Percentiles rank a stretch among this genome's conserved stretches.
Conservation (phyloP, 495 filamentous ascomycete genomes). For the Penicillium ochrochloron region DNA sequence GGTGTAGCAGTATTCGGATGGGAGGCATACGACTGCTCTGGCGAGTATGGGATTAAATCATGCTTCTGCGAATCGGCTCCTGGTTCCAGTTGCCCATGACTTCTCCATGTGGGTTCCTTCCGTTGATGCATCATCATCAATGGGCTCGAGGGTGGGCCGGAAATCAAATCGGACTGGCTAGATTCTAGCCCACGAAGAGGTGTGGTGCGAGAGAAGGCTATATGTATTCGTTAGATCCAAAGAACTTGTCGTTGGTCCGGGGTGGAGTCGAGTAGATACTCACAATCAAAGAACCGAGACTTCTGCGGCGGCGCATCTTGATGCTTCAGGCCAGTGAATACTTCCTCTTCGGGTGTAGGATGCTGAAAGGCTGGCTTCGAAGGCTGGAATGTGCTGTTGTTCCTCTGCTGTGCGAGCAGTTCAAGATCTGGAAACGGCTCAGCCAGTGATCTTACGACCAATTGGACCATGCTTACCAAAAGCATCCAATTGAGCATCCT, state of each 20-base stretch:
- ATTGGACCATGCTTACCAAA: constrained; percentile 48
- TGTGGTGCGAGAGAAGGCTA: constrained; percentile 24
- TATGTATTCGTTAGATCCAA: constrained; percentile 17
- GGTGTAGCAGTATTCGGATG: not conserved
- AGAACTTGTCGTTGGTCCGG: constrained; percentile 6
- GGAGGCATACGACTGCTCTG: not conserved
- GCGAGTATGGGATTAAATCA: constrained; percentile 10
- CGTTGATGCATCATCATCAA: constrained; percentile 28
- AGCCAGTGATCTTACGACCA: not conserved
- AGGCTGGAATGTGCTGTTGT: not conserved
- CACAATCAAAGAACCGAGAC: constrained; percentile 41
- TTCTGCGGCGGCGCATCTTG: constrained; percentile 17
- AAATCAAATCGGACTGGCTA: constrained; percentile 35
- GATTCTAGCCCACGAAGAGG: constrained; percentile 32
- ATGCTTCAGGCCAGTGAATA: not conserved
- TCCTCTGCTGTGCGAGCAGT: constrained; percentile 40
- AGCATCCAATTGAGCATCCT: constrained; percentile 47
- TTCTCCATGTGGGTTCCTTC: constrained; percentile 4
- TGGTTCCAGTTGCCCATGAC: constrained; percentile 5
- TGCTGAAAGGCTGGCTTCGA: not conserved
- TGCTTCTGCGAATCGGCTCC: not conserved
- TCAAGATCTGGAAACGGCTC: constrained; percentile 39
- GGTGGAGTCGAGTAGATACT: constrained; percentile 10
- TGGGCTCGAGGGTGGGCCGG: constrained; percentile 37
- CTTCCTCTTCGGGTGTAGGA: not conserved